A percentile compares a stretch with the other conserved stretches of the same genome.
Conservation (phyloP, 805 yeast species). For the Sugiyamaella lignohabitans region DNA sequence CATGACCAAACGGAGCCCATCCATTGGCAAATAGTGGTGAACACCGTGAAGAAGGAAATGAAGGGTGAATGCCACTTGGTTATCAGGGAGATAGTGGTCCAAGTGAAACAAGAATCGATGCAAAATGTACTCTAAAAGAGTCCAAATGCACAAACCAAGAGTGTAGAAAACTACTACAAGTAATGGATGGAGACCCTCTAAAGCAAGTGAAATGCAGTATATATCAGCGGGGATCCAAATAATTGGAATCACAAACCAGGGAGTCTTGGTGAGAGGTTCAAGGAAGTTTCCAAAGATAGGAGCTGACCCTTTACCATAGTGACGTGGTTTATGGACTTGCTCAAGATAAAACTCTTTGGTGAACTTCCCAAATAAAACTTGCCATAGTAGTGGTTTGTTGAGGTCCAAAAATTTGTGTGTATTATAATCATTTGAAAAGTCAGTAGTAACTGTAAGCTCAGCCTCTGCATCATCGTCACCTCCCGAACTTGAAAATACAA, state of each 20-base stretch:
- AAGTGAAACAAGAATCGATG: constrained; percentile 93
- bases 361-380: constrained; percentile 70
- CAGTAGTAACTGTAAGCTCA: constrained; percentile 71
- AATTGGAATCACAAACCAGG: constrained; percentile 89
- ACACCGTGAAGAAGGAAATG: constrained; percentile 94
- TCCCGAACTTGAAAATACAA: constrained; percentile 33
- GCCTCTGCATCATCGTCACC: constrained; percentile 59
- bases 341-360: constrained; percentile 86
- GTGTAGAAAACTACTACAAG: constrained; percentile 54
- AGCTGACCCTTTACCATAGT: constrained; percentile 95
- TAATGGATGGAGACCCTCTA: constrained; percentile 41
- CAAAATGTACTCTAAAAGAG: constrained; percentile 76
- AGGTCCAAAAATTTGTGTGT: constrained; percentile 85
- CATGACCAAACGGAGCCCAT: constrained; percentile 83
- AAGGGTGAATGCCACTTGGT: constrained; percentile 62
- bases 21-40: constrained; percentile 98
- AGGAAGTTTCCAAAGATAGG: constrained; percentile 90
- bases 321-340: constrained; percentile 97
- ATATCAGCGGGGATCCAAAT: constrained; percentile 82
- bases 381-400: constrained; percentile 71
- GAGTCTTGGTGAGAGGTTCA: constrained; percentile 84
- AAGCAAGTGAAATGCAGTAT: constrained; percentile 55
- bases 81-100: constrained; percentile 79
- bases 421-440: constrained; percentile 58
- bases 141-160: constrained; percentile 89